Percentiles rank a stretch among this genome's conserved stretches.
These are phyloP conservation scores for Dactylonectria estremocensis DNA, from an alignment of 2,329 filamentous ascomycete species.

Conservation along the genomic window DNA sequence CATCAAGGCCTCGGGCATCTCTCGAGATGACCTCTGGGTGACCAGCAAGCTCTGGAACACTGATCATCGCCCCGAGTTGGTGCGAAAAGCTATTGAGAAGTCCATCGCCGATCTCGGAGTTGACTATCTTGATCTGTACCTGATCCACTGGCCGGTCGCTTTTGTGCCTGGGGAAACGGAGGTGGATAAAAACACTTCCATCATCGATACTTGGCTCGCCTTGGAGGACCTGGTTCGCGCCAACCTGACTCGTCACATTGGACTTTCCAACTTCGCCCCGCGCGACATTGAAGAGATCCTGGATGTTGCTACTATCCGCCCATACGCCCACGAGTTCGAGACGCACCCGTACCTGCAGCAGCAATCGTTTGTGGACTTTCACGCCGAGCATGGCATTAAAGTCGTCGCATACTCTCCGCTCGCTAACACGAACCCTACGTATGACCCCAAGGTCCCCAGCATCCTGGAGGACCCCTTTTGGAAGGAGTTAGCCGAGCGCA, in stretches of 20 bases:
- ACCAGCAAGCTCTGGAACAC: conserved; percentile 55
- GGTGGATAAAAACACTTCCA: conserved; percentile 38
- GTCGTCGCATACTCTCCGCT: conserved; percentile 44
- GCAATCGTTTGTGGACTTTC: conserved; percentile 47
- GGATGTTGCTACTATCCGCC: conserved; percentile 48
- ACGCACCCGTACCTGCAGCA: conserved; percentile 72
- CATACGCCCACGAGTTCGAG: conserved; percentile 58
- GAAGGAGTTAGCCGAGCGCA: conserved; percentile 31
- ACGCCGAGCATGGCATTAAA: conserved; percentile 48
- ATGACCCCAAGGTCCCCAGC: conserved; percentile 38
- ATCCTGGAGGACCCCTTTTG: conserved; percentile 41
- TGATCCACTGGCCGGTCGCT: conserved; percentile 50
- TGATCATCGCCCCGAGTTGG: conserved; percentile 49
- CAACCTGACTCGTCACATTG: conserved; percentile 53
- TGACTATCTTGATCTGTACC: conserved; percentile 52
- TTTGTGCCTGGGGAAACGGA: conserved; percentile 42
- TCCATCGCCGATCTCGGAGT: conserved; percentile 51
- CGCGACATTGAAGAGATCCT: conserved; percentile 63
- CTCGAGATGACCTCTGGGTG: conserved; percentile 49
- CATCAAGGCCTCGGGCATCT: conserved; percentile 53
- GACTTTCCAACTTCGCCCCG: conserved; percentile 73
- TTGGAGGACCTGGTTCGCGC: conserved; percentile 48
- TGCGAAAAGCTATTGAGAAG: conserved; percentile 49
- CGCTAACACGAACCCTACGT: conserved; percentile 42
- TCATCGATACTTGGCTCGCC: conserved; percentile 51